Percentiles rank a stretch among this genome's conserved stretches.
Evolutionary conservation across 2,329 filamentous ascomycete genomes (phyloP).

Genomic region (Trichophyton mentagrophytes): DNA sequence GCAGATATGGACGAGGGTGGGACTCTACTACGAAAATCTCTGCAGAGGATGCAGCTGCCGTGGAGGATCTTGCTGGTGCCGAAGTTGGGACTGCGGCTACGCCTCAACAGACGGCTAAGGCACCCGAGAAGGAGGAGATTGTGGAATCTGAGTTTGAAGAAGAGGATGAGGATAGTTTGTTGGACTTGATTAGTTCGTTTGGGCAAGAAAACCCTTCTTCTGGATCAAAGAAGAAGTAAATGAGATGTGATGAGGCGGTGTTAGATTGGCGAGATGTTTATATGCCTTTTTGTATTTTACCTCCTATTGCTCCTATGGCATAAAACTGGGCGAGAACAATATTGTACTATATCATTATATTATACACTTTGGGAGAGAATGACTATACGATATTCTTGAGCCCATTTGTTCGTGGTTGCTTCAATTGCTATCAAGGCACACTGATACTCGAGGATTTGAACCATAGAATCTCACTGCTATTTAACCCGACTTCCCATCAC

Average conservation of each 20-base stretch:
- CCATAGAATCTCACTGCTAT: neutral
- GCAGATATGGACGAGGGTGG: slow-evolving; percentile 70
- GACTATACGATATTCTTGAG: neutral
- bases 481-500: neutral
- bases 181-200: slow-evolving; percentile 45
- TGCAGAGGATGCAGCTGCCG: slow-evolving; percentile 22
- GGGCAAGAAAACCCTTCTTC: slow-evolving; percentile 29
- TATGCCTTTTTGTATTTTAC: neutral
- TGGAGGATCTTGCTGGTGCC: slow-evolving; percentile 12
- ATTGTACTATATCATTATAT: slow-evolving; percentile 2
- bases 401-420: neutral
- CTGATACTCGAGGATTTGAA: too few relatives aligned
- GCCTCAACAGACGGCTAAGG: slow-evolving; percentile 19
- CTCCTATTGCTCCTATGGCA: neutral
- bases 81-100: slow-evolving; percentile 21
- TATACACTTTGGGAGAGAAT: neutral
- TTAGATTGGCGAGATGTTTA: neutral
- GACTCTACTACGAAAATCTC: slow-evolving; percentile 44
- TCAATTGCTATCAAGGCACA: neutral
- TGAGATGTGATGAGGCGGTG: slow-evolving; percentile 7
- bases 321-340: neutral
- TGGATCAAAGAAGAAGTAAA: slow-evolving; percentile 27
- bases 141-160: slow-evolving; percentile 23
- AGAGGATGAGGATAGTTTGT: slow-evolving; percentile 41
- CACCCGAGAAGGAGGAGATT: slow-evolving; percentile 31